These are phyloP conservation scores for Fusarium tanahbumbuense DNA, from an alignment of 2,329 filamentous ascomycete species.

Conservation along the genomic window DNA sequence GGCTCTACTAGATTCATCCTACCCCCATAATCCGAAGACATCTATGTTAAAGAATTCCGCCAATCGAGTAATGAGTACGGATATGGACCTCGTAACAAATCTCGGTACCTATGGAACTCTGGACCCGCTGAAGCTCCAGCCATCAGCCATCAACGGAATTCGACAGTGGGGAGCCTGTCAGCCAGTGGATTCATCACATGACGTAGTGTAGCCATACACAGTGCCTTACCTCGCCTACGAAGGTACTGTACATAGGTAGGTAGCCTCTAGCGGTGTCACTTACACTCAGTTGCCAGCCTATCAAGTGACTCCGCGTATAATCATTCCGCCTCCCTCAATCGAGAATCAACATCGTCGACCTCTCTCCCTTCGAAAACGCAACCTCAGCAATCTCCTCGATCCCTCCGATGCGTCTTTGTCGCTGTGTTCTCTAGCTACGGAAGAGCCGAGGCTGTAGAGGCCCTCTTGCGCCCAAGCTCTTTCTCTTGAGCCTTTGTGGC, in stretches of 20 bases:
- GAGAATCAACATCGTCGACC: constrained; percentile 24
- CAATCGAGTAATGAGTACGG: not conserved
- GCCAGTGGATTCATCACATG: constrained; percentile 43
- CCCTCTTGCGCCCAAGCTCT: constrained; percentile 33
- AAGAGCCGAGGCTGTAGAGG: constrained; percentile 36
- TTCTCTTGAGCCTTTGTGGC: constrained; percentile 34
- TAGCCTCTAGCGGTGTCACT: constrained; percentile 38
- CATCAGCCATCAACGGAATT: not conserved
- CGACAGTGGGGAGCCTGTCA: constrained; percentile 26
- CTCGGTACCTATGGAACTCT: not conserved
- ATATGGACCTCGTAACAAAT: not conserved
- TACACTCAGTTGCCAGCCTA: constrained; percentile 36
- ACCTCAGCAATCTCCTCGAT: not conserved
- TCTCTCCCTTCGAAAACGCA: constrained; percentile 18
- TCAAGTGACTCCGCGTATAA: constrained; percentile 40
- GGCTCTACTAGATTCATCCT: not conserved
- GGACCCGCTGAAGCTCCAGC: constrained; percentile 15
- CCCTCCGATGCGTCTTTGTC: constrained; percentile 34
- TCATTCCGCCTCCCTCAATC: constrained; percentile 33
- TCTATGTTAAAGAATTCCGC: not conserved
- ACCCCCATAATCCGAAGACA: not conserved
- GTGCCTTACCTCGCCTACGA: not conserved
- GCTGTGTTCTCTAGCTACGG: constrained; percentile 25
- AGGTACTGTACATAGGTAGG: not conserved
- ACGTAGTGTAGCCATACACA: constrained; percentile 33